Evolutionary conservation across 305 asterid genomes (phyloP).

Genomic region (Coffea humblotiana): DNA sequence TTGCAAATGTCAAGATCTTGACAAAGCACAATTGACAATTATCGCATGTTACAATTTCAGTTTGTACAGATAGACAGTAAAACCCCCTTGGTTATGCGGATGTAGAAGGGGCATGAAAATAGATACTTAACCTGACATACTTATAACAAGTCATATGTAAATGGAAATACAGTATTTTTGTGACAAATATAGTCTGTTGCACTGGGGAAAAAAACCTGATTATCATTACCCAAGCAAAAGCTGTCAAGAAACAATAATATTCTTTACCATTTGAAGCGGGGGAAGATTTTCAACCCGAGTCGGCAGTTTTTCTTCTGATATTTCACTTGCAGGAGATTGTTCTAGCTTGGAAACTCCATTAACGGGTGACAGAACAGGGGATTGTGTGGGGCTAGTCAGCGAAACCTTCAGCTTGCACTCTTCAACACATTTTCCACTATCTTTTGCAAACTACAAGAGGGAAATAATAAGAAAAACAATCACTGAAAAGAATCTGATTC

Average conservation of each 20-base stretch:
- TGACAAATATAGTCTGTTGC: background rate
- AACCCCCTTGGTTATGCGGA: background rate
- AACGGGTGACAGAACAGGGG: constrained; percentile 55
- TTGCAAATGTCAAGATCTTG: background rate
- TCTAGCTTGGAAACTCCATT: constrained; percentile 64
- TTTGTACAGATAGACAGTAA: background rate
- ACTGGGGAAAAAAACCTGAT: background rate
- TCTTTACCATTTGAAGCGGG: constrained; percentile 50
- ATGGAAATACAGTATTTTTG: background rate
- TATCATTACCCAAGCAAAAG: background rate
- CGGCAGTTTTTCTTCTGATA: constrained; percentile 38
- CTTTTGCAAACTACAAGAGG: constrained; percentile 61
- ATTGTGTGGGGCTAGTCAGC: constrained; percentile 48
- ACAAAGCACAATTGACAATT: background rate
- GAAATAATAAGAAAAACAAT: constrained; percentile 19
- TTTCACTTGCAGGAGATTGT: constrained; percentile 35
- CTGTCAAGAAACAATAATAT: constrained; percentile 1
- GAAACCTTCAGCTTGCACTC: constrained; percentile 83
- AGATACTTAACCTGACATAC: background rate
- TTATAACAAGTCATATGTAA: background rate
- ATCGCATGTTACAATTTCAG: no score
- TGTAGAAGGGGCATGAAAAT: background rate
- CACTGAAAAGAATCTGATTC: constrained; percentile 21
- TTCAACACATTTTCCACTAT: constrained; percentile 54
- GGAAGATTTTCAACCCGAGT: constrained; percentile 49